phyloP scores from a whole-genome alignment of 164 flowering plant genomes.

The Sextonia rubra region DNA sequence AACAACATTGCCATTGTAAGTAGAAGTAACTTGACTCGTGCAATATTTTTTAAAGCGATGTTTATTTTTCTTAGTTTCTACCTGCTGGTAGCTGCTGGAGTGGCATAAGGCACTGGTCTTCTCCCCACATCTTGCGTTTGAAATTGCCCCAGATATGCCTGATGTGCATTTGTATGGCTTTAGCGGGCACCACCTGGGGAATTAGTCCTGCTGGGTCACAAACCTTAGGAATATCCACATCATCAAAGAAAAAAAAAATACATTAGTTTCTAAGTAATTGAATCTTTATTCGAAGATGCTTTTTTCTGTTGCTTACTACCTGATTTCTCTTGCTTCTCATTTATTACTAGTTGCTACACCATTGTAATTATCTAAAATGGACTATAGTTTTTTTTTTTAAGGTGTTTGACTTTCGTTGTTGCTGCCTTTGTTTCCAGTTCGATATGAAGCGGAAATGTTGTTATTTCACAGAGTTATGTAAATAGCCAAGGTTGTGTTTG shows the following conservation, averaged over 20 bases:
- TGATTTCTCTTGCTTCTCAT: background rate
- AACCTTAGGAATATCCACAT: too few species aligned
- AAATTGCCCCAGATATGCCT: too few species aligned
- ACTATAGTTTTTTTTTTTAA: too few species aligned
- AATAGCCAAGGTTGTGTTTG: background rate
- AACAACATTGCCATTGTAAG: constrained; percentile 99
- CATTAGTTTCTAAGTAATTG: background rate
- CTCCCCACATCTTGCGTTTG: too few species aligned
- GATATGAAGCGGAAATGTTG: background rate
- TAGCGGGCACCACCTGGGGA: too few species aligned
- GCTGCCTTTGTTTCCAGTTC: background rate
- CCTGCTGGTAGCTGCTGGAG: too few species aligned
- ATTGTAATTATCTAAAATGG: too few species aligned
- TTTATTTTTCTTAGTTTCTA: background rate
- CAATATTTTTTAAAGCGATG: too few species aligned
- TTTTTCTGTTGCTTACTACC: background rate
- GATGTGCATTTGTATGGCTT: too few species aligned
- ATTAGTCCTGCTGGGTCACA: too few species aligned
- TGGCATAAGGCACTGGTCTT: too few species aligned
- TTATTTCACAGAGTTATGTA: background rate
- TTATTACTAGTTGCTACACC: background rate
- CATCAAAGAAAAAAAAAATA: too few species aligned
- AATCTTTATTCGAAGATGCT: background rate
- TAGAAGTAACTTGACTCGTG: constrained; percentile 26
- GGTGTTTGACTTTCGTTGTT: background rate